A percentile compares a stretch with the other conserved stretches of the same genome.
Conservation (phyloP, 2,329 filamentous ascomycete genomes). For the Pseudofabraea citricarpa region DNA sequence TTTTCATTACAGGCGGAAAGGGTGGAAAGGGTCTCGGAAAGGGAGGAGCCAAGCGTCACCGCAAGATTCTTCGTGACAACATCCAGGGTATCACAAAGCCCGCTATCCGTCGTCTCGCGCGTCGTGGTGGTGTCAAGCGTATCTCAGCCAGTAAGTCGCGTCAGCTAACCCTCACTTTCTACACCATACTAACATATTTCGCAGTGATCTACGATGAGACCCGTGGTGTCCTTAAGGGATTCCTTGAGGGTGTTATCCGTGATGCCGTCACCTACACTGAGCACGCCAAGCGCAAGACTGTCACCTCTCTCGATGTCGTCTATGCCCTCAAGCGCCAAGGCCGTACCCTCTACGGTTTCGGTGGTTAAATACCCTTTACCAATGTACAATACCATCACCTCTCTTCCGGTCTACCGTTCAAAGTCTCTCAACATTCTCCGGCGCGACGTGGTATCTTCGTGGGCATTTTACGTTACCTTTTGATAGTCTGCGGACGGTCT, state of each 20-base stretch:
- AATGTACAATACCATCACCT: slow-evolving; percentile 11
- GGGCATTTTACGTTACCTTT: slow-evolving; percentile 24
- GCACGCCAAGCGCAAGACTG: slow-evolving; percentile 72
- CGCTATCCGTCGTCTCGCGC: slow-evolving; percentile 95
- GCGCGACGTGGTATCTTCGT: slow-evolving; percentile 9
- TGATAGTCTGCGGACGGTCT: slow-evolving; percentile 32
- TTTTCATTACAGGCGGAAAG: slow-evolving; percentile 72
- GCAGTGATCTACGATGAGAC: slow-evolving; percentile 78
- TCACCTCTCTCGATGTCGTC: slow-evolving; percentile 60
- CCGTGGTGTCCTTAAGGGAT: slow-evolving; percentile 77
- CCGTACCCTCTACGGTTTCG: slow-evolving; percentile 63
- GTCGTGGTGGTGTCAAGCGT: slow-evolving; percentile 99
- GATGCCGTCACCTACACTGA: slow-evolving; percentile 77
- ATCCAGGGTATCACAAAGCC: slow-evolving; percentile 99
- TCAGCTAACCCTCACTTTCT: neutral
- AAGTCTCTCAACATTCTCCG: slow-evolving; percentile 14
- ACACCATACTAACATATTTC: slow-evolving; percentile 2
- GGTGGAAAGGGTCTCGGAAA: slow-evolving; percentile 97
- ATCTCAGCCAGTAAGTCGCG: slow-evolving; percentile 75
- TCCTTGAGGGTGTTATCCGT: slow-evolving; percentile 77
- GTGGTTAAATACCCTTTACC: slow-evolving; percentile 42
- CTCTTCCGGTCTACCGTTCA: slow-evolving; percentile 17
- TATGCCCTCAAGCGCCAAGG: slow-evolving; percentile 60
- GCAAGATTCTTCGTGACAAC: slow-evolving; percentile 99
- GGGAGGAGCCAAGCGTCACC: slow-evolving; percentile 97